Base-by-base conservation (phyloP, 2,329 filamentous ascomycete genomes). In the Beauveria brongniartii region DNA sequence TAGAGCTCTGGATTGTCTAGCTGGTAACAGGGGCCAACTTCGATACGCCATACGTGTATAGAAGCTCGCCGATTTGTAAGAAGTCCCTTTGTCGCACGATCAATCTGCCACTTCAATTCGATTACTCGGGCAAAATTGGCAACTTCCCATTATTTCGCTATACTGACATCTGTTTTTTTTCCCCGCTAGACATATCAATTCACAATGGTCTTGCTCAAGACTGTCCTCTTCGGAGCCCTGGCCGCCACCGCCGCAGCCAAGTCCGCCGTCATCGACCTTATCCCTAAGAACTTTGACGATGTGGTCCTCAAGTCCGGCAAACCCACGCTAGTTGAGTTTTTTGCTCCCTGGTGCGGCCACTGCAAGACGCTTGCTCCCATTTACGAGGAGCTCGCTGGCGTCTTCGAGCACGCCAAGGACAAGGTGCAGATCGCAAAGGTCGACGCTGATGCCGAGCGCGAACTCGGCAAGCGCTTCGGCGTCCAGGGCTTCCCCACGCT, bases 281-380 rank as follows among this genome's bases (percentile, higher is more conserved):
- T 89, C 63, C 92, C 93, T 61, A 80, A 80, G 69, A 99, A 97
- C 81, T 99, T 99, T 74, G 93, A 97, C 80, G 79, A 88, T 53
- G 82, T 96, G 60, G 91, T 96, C 65, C 82, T 96, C 63, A 86
- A 95, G 74, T 93, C 90, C 51, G 92, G 92, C 75, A 97, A 96
- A 80, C 93, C 94, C 48, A 92, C 94, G 0, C 87, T 99, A 28
- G 92, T 97, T 69, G 92, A 97, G 75, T 99, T 99, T 84, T 97
- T 96, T 72, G 94, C 94, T 40, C 92, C 93, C 26, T 99, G 94
- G 94, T 99, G 94, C 72, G 95, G 94, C 37, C 94, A 99, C 82
- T 99, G 94, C 91, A 97, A 97, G 84, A 96, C 80, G 71, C 89
- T 99, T 40, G 94, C 94, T 18, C 95, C 94, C 55, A 80, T 95